Base-by-base conservation (phyloP, 768 basidiomycete species). In the Agaricus subrufescens region DNA sequence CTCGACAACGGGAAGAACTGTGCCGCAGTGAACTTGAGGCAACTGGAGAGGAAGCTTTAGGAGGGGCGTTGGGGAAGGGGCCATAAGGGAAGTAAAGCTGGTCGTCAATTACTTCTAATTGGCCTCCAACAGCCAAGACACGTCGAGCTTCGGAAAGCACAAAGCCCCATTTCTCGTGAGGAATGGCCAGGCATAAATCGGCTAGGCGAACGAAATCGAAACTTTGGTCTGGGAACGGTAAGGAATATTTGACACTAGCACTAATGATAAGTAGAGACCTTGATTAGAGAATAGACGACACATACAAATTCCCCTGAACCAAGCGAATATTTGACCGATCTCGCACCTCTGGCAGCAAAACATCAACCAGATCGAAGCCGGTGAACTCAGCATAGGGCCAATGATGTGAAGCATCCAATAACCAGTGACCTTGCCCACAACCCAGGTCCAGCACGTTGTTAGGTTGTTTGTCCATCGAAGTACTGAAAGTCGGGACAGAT, bases 161-260 rank as follows among this genome's bases (percentile, higher is more conserved):
- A 15, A 69, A 69, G 31, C 76, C 70, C 90, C 90, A 92, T 39
- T 75, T 69, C 4, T 77, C 71, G 44, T 75, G 67, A 0, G 88
- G 87, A 47, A 93, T 75, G 62, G 79, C 81, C 12, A 87, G 73
- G 10, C 75, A 71, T 9, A 89, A 71, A 58, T 89, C 84, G 11
- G 87, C 83, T 78, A 92, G 83, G 37, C 89, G 78, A 43, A 93
- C 83, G 51, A 84, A 73, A 61, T 92, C 87, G 59, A 92, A 91
- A 2, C 75, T 74, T 47, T 79, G 72, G 61, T 80, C 76, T 0
- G 76, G 72, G 58, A 89, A 90, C 0, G 89, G 88, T 27, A 91
- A 71, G 29, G 69, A 64, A 58, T 79, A 73, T 60, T 77, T 77
- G 34, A 86, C 66, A 63, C 85, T 86, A 50, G 37, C 47, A n/a